Conservation (phyloP, 202 grass and related monocot genomes). For the Bolboschoenoplectus hybrid region DNA sequence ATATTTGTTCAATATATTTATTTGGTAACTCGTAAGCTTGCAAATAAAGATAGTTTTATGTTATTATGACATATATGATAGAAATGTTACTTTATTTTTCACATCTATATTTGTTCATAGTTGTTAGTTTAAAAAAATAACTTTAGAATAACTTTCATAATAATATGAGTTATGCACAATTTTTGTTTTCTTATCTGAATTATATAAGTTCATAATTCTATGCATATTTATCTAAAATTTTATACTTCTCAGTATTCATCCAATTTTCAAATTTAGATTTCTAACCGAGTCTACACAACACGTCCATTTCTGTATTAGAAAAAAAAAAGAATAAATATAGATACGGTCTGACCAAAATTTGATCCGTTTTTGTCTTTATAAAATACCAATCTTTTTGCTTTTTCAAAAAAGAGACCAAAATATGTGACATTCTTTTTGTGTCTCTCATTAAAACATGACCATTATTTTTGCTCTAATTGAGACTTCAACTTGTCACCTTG, state of each 20-base stretch:
- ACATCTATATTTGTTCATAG: too few species aligned
- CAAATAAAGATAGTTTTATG: too few species aligned
- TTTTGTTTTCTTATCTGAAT: not conserved
- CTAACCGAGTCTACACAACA: too few species aligned
- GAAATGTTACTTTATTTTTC: not conserved
- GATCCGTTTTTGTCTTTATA: not conserved
- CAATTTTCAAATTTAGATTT: too few species aligned
- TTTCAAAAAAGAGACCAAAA: too few species aligned
- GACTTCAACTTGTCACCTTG: constrained; percentile 5
- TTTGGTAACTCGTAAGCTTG: not conserved
- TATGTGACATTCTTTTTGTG: not conserved
- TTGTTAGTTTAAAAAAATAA: too few species aligned
- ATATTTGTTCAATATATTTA: not conserved
- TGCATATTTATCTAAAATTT: too few species aligned
- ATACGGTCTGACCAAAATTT: not conserved
- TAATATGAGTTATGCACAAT: not conserved
- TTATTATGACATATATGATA: not conserved
- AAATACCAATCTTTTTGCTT: not conserved
- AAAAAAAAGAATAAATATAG: not conserved
- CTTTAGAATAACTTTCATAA: not conserved
- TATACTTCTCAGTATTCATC: too few species aligned
- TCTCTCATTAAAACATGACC: not conserved
- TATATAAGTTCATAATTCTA: too few species aligned
- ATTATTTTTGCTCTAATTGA: not conserved
- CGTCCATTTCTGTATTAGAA: not conserved